Evolutionary conservation across 2,329 filamentous ascomycete genomes (phyloP).

Genomic region (Aciculosporium take): DNA sequence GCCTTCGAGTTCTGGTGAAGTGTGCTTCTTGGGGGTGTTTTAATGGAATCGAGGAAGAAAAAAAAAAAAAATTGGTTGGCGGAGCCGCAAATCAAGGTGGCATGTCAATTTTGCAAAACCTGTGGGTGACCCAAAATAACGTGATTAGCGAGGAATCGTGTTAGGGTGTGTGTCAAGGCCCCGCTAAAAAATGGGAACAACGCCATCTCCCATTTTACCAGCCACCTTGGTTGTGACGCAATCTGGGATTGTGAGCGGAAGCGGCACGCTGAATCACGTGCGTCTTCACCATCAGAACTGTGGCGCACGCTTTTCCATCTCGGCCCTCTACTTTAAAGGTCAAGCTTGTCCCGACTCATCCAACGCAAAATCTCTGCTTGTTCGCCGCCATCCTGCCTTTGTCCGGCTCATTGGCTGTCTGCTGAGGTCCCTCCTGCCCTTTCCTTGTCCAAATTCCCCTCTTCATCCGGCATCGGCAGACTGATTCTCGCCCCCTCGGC

Average conservation of each 20-base stretch:
- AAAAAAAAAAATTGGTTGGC: constrained; percentile 18
- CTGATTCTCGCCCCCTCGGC: background rate
- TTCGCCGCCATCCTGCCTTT: background rate
- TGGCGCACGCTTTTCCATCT: constrained; percentile 1
- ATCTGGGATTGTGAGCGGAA: no score
- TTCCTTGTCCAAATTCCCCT: background rate
- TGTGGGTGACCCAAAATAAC: constrained; percentile 21
- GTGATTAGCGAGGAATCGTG: constrained; percentile 13
- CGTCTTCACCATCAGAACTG: background rate
- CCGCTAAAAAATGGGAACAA: no score
- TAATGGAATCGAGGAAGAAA: constrained; percentile 13
- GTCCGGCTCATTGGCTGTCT: background rate
- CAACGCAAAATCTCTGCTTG: background rate
- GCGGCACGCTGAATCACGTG: constrained; percentile 1
- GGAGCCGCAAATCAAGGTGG: constrained; percentile 11
- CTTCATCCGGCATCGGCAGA: background rate
- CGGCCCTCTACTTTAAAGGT: background rate
- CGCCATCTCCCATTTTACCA: no score
- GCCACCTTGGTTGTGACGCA: no score
- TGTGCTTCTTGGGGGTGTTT: constrained; percentile 15
- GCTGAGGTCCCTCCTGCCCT: background rate
- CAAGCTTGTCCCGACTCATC: background rate
- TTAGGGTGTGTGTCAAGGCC: constrained; percentile 13
- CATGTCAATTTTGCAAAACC: constrained; percentile 16
- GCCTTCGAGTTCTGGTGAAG: constrained; percentile 69